Percentiles rank a stretch among this genome's conserved stretches.
Conservation (phyloP, 2,329 filamentous ascomycete genomes). For the Aspergillus versicolor region DNA sequence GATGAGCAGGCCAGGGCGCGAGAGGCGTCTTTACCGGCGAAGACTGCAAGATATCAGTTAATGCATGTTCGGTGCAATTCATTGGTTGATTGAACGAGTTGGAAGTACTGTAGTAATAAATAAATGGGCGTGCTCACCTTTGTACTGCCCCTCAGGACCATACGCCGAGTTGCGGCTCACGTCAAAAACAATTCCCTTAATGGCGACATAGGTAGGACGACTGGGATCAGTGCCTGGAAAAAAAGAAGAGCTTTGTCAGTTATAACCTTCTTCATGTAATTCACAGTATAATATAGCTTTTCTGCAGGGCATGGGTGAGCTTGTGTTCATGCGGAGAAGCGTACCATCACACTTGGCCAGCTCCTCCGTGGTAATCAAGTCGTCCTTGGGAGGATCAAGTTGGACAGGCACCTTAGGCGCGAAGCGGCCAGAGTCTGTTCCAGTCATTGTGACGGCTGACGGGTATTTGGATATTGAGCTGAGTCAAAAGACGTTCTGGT, state of each 20-base stretch:
- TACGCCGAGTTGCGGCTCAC: conserved; percentile 89
- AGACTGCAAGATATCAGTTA: conserved; percentile 60
- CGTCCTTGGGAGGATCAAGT: conserved; percentile 81
- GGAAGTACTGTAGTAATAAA: not conserved
- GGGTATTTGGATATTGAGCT: not conserved
- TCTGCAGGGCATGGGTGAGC: not conserved
- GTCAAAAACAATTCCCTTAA: conserved; percentile 91
- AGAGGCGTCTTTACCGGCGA: conserved; percentile 95
- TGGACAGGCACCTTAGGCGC: conserved; percentile 45
- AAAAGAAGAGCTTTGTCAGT: not conserved
- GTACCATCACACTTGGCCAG: conserved; percentile 80
- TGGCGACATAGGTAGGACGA: conserved; percentile 60
- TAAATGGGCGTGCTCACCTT: conserved; percentile 58
- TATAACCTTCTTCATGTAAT: not conserved
- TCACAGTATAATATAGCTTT: not conserved
- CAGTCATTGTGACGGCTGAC: conserved; percentile 26
- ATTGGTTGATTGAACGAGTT: not conserved
- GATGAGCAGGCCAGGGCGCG: conserved; percentile 84
- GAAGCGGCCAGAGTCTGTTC: conserved; percentile 38
- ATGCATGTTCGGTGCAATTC: not conserved
- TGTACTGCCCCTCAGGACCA: conserved; percentile 76
- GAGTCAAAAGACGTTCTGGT: not conserved
- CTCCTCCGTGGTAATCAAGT: conserved; percentile 77
- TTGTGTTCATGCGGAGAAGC: conserved; percentile 27
- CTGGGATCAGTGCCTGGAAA: conserved; percentile 38